A percentile compares a stretch with the other conserved stretches of the same genome.
Evolutionary conservation across 73 alveolate genomes (phyloP).

Genomic region (Symbiodinium natans): DNA sequence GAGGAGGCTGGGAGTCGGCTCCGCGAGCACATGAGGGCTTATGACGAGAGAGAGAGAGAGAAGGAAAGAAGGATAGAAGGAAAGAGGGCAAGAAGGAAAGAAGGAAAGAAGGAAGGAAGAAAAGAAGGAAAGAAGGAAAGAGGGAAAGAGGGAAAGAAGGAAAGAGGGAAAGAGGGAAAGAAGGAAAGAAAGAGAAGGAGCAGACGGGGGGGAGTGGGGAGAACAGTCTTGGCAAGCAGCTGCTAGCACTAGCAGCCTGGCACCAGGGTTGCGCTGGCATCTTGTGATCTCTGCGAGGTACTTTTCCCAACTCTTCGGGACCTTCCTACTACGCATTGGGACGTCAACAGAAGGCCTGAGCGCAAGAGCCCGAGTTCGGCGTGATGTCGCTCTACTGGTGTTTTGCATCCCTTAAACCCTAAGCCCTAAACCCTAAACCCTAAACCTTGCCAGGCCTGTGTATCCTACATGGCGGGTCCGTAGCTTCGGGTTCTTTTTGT

Average conservation of each 20-base stretch:
- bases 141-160: not conserved
- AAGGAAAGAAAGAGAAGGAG: not conserved
- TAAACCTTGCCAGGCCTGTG: no score
- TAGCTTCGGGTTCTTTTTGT: no score
- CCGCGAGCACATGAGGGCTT: no score
- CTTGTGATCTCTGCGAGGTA: no score
- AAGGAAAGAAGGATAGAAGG: no score
- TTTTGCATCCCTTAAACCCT: no score
- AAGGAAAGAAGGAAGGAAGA: not conserved
- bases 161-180: not conserved
- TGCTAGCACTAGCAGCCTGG: not conserved
- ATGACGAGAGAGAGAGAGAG: not conserved
- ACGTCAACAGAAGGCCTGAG: constrained; percentile 71
- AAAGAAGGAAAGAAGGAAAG: not conserved
- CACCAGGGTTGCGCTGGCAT: no score
- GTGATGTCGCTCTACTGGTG: no score
- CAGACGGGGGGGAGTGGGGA: not conserved
- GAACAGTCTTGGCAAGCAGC: not conserved
- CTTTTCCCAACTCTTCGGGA: constrained; percentile 77
- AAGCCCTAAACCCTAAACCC: no score
- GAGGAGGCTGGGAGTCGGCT: constrained; percentile 20
- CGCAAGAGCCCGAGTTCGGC: not conserved
- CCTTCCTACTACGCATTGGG: constrained; percentile 88
- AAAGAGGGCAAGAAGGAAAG: not conserved
- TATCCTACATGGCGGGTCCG: no score